Percentiles rank a stretch among this genome's conserved stretches.
Evolutionary conservation across 805 yeast genomes (phyloP).

Genomic region (Tanozyma kutaoensis): DNA sequence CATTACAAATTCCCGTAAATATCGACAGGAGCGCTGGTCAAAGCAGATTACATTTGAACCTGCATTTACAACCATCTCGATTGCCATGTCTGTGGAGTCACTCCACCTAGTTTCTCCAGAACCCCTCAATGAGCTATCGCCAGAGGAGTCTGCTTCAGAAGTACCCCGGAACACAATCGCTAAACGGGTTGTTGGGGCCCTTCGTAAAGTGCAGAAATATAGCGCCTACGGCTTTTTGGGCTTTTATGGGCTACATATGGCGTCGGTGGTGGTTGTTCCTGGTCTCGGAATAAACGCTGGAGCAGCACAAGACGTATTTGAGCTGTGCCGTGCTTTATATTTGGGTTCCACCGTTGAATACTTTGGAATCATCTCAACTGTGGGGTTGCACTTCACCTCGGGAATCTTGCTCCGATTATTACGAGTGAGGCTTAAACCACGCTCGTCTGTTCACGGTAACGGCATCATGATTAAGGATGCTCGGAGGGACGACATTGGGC

Average conservation of each 20-base stretch:
- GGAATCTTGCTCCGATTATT: slow-evolving; percentile 34
- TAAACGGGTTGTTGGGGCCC: too few relatives aligned
- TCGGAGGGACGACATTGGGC: slow-evolving; percentile 33
- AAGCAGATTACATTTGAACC: too few relatives aligned
- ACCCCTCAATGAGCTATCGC: too few relatives aligned
- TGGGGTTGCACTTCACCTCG: slow-evolving; percentile 34
- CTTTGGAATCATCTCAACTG: slow-evolving; percentile 31
- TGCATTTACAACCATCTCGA: too few relatives aligned
- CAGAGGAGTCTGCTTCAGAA: too few relatives aligned
- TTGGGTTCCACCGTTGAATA: slow-evolving; percentile 38
- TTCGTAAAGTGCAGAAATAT: slow-evolving; percentile 35
- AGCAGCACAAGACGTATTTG: slow-evolving; percentile 38
- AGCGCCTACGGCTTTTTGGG: slow-evolving; percentile 44
- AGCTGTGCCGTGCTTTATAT: slow-evolving; percentile 49
- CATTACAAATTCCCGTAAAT: too few relatives aligned
- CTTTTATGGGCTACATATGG: slow-evolving; percentile 44
- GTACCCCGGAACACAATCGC: too few relatives aligned
- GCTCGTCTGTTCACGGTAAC: slow-evolving; percentile 1
- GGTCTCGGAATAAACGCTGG: slow-evolving; percentile 23
- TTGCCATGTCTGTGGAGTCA: too few relatives aligned
- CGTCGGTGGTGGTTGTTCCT: slow-evolving; percentile 44
- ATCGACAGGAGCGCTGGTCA: too few relatives aligned
- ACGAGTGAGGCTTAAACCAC: slow-evolving; percentile 5
- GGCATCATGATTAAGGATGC: slow-evolving; percentile 15
- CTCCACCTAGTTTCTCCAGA: too few relatives aligned